Base-by-base conservation (phyloP, 805 yeast species). In the Kurtzmaniella cleridarum region DNA sequence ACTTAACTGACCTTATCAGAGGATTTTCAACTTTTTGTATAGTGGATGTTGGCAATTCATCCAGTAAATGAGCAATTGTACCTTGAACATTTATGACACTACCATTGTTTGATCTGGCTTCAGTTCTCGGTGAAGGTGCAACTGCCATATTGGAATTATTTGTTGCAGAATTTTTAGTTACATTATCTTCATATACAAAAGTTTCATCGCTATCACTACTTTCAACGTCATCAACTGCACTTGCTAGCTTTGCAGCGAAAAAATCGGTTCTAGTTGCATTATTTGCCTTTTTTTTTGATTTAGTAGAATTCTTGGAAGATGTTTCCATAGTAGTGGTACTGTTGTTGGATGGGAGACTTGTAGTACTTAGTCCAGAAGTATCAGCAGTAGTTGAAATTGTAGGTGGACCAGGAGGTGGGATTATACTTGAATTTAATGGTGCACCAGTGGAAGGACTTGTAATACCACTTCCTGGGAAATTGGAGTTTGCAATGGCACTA, bases 201-300 rank as follows among this genome's bases (percentile, higher is more conserved):
- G 95, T 88, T 58, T 93, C 98, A 49, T 90, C 96, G 18, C 89
- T 79, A 57, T 90, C 97, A 27, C 90, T 81, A 30, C 84, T 79
- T 44, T 84, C 87, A 32, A 79, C 90, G 50, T 88, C 96, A 46
- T 84, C 95, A 3, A 91, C 95, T 1, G 98, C 98, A 40, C 88
- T 82, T 7, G 96, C 98, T 44, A 93, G 70, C 50, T 84, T 85
- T 0, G 98, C 97, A 8, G 97, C 98, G 60, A 93, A 93, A 43
- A 88, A 78, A 54, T 90, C 98, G 0, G 96, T 93, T 53, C 89
- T 76, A 6, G 95, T 79, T 3, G 87, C 75, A 5, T 62, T 62
- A 45, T 71, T 20, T 5, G 24, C 24, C 8, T 20, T 20, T 8
- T 20, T 20, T 20, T 20, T 76, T 43, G 76, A 78, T 38, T 74